A percentile compares a stretch with the other conserved stretches of the same genome.
These are phyloP conservation scores for Aspergillus sp. DNA, from an alignment of 2,329 filamentous ascomycete genomes.

Conservation along the genomic window DNA sequence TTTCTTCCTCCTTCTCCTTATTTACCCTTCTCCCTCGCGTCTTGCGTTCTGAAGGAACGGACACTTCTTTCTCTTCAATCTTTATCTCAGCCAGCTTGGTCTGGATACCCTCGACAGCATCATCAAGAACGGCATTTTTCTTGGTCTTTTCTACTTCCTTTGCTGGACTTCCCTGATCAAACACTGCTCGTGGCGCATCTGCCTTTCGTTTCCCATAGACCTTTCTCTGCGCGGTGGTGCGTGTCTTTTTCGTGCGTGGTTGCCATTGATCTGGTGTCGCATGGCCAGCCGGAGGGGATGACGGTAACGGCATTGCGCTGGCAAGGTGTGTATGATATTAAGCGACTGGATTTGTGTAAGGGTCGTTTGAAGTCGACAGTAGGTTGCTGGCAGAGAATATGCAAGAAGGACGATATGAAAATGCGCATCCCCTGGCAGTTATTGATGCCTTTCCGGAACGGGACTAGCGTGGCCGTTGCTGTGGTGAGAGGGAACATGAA, in stretches of 20 bases:
- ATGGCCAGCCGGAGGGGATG: constrained; percentile 10
- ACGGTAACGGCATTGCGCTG: constrained; percentile 9
- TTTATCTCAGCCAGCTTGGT: constrained; percentile 22
- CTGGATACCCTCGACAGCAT: constrained; percentile 17
- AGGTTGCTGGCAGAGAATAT: background rate
- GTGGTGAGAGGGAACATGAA: constrained; percentile 11
- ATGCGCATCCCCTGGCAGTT: constrained; percentile 1
- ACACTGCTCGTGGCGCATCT: constrained; percentile 31
- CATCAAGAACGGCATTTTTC: constrained; percentile 4
- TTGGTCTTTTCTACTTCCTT: constrained; percentile 6
- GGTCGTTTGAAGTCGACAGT: background rate
- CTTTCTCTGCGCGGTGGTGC: constrained; percentile 19
- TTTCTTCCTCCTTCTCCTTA: background rate
- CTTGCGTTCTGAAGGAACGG: background rate
- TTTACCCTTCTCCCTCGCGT: background rate
- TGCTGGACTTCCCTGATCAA: constrained; percentile 26
- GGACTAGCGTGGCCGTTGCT: constrained; percentile 23
- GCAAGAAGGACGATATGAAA: background rate
- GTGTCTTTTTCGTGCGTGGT: constrained; percentile 19
- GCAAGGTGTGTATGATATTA: background rate
- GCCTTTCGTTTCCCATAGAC: constrained; percentile 32
- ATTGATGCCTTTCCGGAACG: constrained; percentile 23
- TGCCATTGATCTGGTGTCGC: constrained; percentile 14
- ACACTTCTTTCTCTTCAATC: constrained; percentile 13
- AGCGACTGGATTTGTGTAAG: background rate